Evolutionary conservation across 495 filamentous ascomycete genomes (phyloP).

Genomic region (Durotheca rogersii): DNA sequence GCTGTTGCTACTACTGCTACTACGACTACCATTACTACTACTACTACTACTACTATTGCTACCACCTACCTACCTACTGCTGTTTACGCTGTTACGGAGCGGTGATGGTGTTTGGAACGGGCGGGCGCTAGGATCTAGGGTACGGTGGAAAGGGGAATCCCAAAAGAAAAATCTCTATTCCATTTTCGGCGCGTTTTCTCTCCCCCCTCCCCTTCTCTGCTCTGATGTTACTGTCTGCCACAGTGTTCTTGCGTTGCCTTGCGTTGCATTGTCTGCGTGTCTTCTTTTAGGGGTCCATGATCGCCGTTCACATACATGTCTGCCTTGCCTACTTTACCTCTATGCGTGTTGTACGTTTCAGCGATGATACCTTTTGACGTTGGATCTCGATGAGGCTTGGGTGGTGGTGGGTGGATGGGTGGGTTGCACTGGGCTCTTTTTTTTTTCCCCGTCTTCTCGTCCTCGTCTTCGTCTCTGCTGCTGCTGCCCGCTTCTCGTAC

Average conservation of each 20-base stretch:
- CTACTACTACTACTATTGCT: background rate
- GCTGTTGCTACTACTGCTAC: background rate
- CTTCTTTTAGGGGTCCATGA: conserved; percentile 30
- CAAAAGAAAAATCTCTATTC: conserved; percentile 13
- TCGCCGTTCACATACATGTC: conserved; percentile 21
- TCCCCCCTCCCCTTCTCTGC: no score
- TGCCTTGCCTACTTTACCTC: background rate
- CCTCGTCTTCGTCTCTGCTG: background rate
- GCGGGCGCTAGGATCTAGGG: no score
- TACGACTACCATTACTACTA: background rate
- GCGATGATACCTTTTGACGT: conserved; percentile 32
- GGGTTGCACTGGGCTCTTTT: conserved; percentile 20
- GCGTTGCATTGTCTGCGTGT: background rate
- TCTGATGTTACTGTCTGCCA: background rate
- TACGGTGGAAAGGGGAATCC: no score
- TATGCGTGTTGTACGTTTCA: conserved; percentile 16
- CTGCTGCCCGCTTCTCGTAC: no score
- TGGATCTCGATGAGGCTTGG: conserved; percentile 13
- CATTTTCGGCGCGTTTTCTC: no score
- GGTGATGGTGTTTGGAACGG: no score
- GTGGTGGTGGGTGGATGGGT: conserved; percentile 8
- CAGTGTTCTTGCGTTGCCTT: background rate
- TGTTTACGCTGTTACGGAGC: conserved; percentile 1
- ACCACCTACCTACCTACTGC: conserved; percentile 5
- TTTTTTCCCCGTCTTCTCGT: background rate